Conservation (phyloP, 306 rosid genomes). For the Styphnolobium japonicum region DNA sequence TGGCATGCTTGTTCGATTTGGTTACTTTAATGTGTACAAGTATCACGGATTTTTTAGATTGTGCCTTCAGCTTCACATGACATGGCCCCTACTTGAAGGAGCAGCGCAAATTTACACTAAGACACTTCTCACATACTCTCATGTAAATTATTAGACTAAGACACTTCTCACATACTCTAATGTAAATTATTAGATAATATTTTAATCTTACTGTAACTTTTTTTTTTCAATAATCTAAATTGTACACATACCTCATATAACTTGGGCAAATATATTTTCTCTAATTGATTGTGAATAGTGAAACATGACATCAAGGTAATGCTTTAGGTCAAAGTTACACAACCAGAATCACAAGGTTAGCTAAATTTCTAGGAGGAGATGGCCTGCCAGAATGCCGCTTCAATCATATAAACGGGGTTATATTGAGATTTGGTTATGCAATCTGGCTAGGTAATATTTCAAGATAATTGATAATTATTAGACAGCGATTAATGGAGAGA, state of each 20-base stretch:
- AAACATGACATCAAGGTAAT: not conserved
- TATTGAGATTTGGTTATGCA: not conserved
- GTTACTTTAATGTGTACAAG: not conserved
- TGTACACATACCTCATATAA: too few relatives aligned
- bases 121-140: too few relatives aligned
- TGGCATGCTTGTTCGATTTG: slow-evolving; percentile 23
- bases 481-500: not conserved
- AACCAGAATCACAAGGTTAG: not conserved
- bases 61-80: not conserved
- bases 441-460: not conserved
- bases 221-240: too few relatives aligned
- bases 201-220: too few relatives aligned
- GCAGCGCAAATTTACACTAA: too few relatives aligned
- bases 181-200: too few relatives aligned
- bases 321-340: not conserved
- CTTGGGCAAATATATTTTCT: too few relatives aligned
- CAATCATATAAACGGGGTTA: not conserved
- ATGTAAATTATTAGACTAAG: too few relatives aligned
- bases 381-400: not conserved
- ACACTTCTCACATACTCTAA: too few relatives aligned
- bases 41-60: not conserved
- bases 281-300: not conserved
- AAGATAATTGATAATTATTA: not conserved
- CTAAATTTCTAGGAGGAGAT: not conserved
- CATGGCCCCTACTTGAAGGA: not conserved